A percentile compares a stretch with the other conserved stretches of the same genome.
Conservation (phyloP, 768 basidiomycete species). For the Hydnomerulius pinastri region DNA sequence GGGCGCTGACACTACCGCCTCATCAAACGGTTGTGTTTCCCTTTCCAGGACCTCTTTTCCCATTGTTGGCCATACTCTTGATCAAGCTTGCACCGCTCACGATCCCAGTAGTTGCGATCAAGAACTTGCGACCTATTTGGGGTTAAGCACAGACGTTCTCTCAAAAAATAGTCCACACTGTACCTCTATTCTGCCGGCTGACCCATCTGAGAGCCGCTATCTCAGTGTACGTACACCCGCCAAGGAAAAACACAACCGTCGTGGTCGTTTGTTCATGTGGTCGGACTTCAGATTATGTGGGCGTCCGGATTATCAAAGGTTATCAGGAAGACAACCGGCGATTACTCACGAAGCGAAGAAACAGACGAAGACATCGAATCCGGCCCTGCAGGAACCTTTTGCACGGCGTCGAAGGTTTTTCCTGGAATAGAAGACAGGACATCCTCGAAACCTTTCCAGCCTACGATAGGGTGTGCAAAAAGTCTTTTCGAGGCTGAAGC, state of each 20-base stretch:
- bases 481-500: slow-evolving; percentile 49
- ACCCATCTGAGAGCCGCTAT: slow-evolving; percentile 95
- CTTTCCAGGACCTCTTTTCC: slow-evolving; percentile 23
- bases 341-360: slow-evolving; percentile 38
- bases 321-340: background rate
- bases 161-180: slow-evolving; percentile 10
- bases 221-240: slow-evolving; percentile 97
- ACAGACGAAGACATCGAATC: slow-evolving; percentile 28
- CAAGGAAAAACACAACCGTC: slow-evolving; percentile 94
- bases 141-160: slow-evolving; percentile 10
- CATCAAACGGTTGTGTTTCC: slow-evolving; percentile 48
- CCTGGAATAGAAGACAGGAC: slow-evolving; percentile 81
- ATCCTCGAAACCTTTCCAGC: slow-evolving; percentile 99
- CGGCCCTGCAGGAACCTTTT: slow-evolving; percentile 38
- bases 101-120: slow-evolving; percentile 92
- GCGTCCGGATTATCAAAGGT: background rate
- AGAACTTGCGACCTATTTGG: slow-evolving; percentile 72
- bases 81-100: slow-evolving; percentile 76
- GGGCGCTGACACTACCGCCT: slow-evolving; percentile 11
- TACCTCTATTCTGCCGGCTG: slow-evolving; percentile 80
- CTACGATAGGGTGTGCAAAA: slow-evolving; percentile 88
- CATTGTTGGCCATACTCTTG: slow-evolving; percentile 60
- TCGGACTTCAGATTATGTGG: slow-evolving; percentile 36
- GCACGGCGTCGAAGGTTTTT: slow-evolving; percentile 77
- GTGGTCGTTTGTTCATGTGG: slow-evolving; percentile 67